Percentiles rank a stretch among this genome's conserved stretches.
Evolutionary conservation across 805 yeast genomes (phyloP).

Genomic region (Wickerhamiella kazuoi): DNA sequence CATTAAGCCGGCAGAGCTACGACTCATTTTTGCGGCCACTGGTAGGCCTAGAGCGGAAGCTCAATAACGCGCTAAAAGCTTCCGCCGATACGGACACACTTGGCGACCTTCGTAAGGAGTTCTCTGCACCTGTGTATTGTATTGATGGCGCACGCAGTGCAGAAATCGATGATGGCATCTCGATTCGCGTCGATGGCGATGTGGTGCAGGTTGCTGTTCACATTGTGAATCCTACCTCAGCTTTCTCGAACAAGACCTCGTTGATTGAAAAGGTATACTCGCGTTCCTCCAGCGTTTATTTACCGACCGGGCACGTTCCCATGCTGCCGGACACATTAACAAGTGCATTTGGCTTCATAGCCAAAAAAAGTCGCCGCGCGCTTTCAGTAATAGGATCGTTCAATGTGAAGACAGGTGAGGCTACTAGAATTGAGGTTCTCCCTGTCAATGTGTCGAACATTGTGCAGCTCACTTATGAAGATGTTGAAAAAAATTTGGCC

Average conservation of each 20-base stretch:
- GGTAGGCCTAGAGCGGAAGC: neutral
- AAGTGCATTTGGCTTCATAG: slow-evolving; percentile 34
- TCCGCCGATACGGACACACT: slow-evolving; percentile 2
- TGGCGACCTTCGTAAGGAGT: slow-evolving; percentile 2
- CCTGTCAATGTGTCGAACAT: slow-evolving; percentile 31
- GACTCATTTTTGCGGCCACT: neutral
- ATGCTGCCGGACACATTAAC: slow-evolving; percentile 53
- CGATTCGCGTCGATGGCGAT: slow-evolving; percentile 25
- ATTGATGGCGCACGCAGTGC: slow-evolving; percentile 67
- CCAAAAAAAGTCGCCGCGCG: slow-evolving; percentile 23
- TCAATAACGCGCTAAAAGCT: neutral
- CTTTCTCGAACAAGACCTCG: slow-evolving; percentile 21
- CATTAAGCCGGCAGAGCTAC: neutral
- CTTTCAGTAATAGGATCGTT: slow-evolving; percentile 5
- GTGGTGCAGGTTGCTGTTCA: slow-evolving; percentile 38
- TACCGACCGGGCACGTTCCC: slow-evolving; percentile 45
- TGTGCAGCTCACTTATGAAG: slow-evolving; percentile 39
- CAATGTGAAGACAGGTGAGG: slow-evolving; percentile 14
- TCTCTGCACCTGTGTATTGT: slow-evolving; percentile 35
- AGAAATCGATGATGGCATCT: slow-evolving; percentile 88
- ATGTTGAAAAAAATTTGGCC: slow-evolving; percentile 36
- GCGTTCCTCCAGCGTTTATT: slow-evolving; percentile 50
- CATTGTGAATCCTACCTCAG: slow-evolving; percentile 77
- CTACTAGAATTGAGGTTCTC: slow-evolving; percentile 17
- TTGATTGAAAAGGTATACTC: slow-evolving; percentile 40